Evolutionary conservation across 768 basidiomycete genomes (phyloP), one percentile per base, ranked within the genome.

Genomic region (Mycena sanguinolenta): DNA sequence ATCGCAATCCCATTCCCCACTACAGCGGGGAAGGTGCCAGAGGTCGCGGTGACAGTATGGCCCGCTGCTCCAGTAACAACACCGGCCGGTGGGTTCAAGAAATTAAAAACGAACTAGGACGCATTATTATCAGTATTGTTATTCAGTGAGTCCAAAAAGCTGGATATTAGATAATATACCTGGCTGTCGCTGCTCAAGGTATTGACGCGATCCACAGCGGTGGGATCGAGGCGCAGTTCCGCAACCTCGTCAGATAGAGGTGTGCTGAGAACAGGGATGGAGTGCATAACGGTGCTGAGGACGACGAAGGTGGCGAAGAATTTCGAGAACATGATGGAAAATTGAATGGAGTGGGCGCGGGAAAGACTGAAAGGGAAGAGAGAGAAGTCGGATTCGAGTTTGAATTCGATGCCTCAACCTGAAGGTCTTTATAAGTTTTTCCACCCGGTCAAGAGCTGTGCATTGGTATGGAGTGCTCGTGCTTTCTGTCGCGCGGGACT

Each of bases 1-100:
- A 75, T 75, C 6, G 74, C 72, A 25, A 73, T 38, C 27, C 72
- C 74, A 49, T 75, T 73, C 23, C 69, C 71, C 3, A 75, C 64
- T 28, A 75, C 62, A 7, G 74, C 74, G 34, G 74, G 71, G 58
- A 73, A 75, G 42, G 58, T 73, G 0, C 71, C 72, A n/a, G 69
- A 52, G 44, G 65, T 68, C 12, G 74, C 74, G 9, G 53, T 38
- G 63, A 66, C 67, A n/a, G 58, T 71, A 39, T 54, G 62, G 46
- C 74, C 74, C 4, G 30, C 71, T 23, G 61, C 55, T 10, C 71
- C 74, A 16, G 10, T 61, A 3, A 39, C 25, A 7, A 68, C 49
- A 1, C 71, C 71, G 12, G 34, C 66, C 9, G 61, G 30, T 1
- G 74, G 70, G 54, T 65, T 63, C 38, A 75, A 49, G 39, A 75